Base-by-base conservation (phyloP, 495 filamentous ascomycete species). In the Aspergillus steynii region DNA sequence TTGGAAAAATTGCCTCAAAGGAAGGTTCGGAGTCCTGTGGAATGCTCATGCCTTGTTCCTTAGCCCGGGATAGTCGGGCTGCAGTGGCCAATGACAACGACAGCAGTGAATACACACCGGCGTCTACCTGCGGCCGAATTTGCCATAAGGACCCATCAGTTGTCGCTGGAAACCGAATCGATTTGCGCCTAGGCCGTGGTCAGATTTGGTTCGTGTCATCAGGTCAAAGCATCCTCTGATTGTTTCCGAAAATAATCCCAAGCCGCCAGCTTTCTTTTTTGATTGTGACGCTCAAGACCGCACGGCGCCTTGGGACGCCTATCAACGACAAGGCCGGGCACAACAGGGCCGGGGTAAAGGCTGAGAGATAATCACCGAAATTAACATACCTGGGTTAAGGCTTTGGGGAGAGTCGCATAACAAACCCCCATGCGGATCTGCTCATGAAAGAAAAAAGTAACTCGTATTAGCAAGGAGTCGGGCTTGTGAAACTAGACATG, bases 381-480 rank as follows among this genome's bases (percentile, higher is more conserved):
- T 14, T 37, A 15, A 46, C 37, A 4, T 2, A 55, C 53, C 53
- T 55, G 53, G 6, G 53, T 37, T 15, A 55, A 46, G 2, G 53
- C 29, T 46, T 26, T 32, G 7, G 53, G 53, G 25, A 55, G 10
- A 34, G 15, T 42, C 14, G 37, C 10, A 34, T 42, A 55, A 28
- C 53, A 55, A 37, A 55, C 34, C 10, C 53, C 53, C 34, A 37
- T n/a, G 15, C 32, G 53, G 25, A 55, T 55, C 53, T 55, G 53
- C 32, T 25, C 31, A 42, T 26, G 9, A 15, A 10, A 0, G 9
- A 42, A 42, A 42, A 42, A 12, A 4, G 1, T 14, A 14, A 1
- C 9, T 15, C 37, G 37, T 42, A 15, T 42, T 42, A 42, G 37
- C 37, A 42, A 42, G 12, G 12, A 42, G 20, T 20, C 20, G 20